Conservation (phyloP, 176 grass and related monocot species). For the Melocanna baccifera region DNA sequence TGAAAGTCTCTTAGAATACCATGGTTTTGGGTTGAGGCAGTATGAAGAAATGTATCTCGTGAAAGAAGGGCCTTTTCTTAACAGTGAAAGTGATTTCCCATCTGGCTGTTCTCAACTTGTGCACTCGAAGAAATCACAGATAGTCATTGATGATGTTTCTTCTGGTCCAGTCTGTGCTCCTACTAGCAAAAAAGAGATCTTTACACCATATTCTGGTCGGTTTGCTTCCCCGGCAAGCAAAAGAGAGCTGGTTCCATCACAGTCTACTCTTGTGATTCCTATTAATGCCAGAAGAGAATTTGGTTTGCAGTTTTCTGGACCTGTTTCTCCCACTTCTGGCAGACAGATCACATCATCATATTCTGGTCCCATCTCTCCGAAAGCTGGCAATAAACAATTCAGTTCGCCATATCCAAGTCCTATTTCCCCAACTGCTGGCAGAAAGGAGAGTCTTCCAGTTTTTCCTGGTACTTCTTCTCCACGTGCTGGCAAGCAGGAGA, state of each 20-base stretch:
- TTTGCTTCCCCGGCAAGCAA: conserved; percentile 20
- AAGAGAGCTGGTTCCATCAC: conserved; percentile 17
- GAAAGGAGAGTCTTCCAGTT: conserved; percentile 20
- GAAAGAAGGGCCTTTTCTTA: conserved; percentile 83
- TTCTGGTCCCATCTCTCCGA: conserved; percentile 33
- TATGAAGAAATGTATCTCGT: conserved; percentile 85
- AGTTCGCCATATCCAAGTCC: conserved; percentile 38
- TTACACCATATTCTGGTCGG: conserved; percentile 15
- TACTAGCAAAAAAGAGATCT: conserved; percentile 23
- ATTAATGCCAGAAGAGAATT: conserved; percentile 24
- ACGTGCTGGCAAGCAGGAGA: conserved; percentile 13
- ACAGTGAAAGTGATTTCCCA: conserved; percentile 60
- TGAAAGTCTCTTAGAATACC: conserved; percentile 60
- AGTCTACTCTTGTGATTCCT: conserved; percentile 25
- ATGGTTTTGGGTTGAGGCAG: conserved; percentile 75
- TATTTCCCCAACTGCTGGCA: conserved; percentile 11
- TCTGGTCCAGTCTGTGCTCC: conserved; percentile 43
- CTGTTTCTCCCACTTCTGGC: conserved; percentile 29
- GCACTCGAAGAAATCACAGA: conserved; percentile 64
- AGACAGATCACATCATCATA: conserved; percentile 20
- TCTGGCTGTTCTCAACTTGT: conserved; percentile 69
- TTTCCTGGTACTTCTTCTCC: conserved; percentile 20
- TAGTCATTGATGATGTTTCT: conserved; percentile 60
- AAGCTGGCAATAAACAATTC: conserved; percentile 19
- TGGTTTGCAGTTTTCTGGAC: neutral